phyloP scores from a whole-genome alignment of 345 rosid genomes.

The Acer negundo region DNA sequence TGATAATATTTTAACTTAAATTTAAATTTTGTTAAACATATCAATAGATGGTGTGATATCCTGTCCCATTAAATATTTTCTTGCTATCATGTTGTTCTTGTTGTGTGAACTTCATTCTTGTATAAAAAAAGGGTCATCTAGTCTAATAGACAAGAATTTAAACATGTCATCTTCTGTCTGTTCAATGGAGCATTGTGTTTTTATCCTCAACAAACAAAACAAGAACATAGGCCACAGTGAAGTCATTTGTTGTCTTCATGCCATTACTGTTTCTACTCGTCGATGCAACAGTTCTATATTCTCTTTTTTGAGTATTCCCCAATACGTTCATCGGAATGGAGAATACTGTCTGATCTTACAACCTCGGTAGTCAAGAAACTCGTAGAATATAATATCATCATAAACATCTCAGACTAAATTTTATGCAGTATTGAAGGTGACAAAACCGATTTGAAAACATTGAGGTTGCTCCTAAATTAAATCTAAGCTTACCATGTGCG shows the following conservation, averaged over 20 bases:
- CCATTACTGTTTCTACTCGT: not conserved
- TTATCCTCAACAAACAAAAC: not conserved
- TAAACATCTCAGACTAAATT: slow-evolving; percentile 7
- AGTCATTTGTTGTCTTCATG: not conserved
- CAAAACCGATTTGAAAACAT: slow-evolving; percentile 19
- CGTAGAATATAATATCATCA: not conserved
- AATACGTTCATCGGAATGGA: too few relatives aligned
- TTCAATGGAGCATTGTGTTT: not conserved
- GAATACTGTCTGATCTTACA: too few relatives aligned
- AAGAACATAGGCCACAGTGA: not conserved
- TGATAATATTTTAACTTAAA: too few relatives aligned
- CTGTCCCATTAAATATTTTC: too few relatives aligned
- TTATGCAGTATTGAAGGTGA: slow-evolving; percentile 10
- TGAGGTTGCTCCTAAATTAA: slow-evolving; percentile 24
- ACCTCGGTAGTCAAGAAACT: too few relatives aligned
- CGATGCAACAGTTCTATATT: too few relatives aligned
- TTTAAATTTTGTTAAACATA: too few relatives aligned
- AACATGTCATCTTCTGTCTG: not conserved
- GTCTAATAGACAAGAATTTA: not conserved
- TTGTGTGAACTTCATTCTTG: not conserved
- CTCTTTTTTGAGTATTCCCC: too few relatives aligned
- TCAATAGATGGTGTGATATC: not conserved
- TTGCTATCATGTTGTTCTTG: too few relatives aligned
- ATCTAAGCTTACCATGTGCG: slow-evolving; percentile 23
- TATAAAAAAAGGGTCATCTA: not conserved